A percentile compares a stretch with the other conserved stretches of the same genome.
phyloP scores from a whole-genome alignment of 257 asterid genomes.

The Solanum sitiens region DNA sequence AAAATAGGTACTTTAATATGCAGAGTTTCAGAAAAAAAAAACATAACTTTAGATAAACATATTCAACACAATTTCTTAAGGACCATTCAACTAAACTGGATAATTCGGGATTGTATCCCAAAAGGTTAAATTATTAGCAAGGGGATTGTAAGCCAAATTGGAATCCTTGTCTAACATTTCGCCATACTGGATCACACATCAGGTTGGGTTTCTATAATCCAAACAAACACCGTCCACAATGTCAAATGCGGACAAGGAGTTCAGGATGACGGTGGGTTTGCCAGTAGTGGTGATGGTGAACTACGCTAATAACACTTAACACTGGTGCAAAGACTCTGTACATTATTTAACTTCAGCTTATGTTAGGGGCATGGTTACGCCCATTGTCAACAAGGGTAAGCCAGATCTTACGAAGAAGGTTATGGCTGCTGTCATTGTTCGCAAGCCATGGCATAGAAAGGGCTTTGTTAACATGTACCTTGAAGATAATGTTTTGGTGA shows the following conservation, averaged over 20 bases:
- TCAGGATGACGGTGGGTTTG: not conserved
- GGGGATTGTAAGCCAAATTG: not conserved
- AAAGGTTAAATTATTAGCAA: not conserved
- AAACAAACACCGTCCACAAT: not conserved
- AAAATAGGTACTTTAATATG: not conserved
- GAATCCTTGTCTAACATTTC: not conserved
- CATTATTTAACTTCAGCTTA: not conserved
- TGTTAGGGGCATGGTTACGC: not conserved
- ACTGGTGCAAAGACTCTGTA: not conserved
- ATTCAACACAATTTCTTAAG: not conserved
- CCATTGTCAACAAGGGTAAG: not conserved
- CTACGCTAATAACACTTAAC: not conserved
- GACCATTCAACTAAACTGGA: not conserved
- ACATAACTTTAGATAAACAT: not conserved
- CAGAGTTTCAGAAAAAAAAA: not conserved
- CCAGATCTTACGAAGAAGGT: not conserved
- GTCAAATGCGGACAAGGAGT: not conserved
- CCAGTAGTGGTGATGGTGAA: not conserved
- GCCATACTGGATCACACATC: not conserved
- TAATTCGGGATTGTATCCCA: not conserved
- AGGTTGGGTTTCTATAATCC: not conserved
- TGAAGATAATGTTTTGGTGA: not conserved
- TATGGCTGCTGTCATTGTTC: not conserved
- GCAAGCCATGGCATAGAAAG: not conserved
- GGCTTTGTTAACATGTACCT: not conserved